Base-by-base conservation (phyloP, 345 rosid species). In the Brassica nigra region DNA sequence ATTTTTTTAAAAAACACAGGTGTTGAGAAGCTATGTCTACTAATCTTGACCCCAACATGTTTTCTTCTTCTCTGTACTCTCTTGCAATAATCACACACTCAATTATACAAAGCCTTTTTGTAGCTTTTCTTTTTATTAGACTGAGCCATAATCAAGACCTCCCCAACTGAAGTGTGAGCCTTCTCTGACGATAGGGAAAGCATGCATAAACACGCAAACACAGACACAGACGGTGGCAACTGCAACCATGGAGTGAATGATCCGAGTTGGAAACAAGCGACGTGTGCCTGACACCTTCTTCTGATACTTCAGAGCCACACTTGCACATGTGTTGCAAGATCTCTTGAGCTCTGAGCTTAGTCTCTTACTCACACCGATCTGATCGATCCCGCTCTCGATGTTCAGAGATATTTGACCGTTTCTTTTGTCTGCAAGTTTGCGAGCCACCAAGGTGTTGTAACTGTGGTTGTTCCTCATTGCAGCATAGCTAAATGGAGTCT, bases 141-240 rank as follows among this genome's bases (percentile, higher is more conserved):
- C 85, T 12, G 95, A 78, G 80, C 98, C 95, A 66, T 71, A 94
- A 68, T 83, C 88, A 78, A 94, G 64, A 66, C 81, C 84, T 75
- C 90, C 90, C 98, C 98, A 94, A 77, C 88, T 89, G 68, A 93
- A 93, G 36, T 90, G 98, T 39, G 89, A 85, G 37, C 81, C 84
- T 37, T 70, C 71, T 54, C 97, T 89, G 20, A 90, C 84, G 8
- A 84, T 74, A 0, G 97, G 97, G 20, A 84, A 81, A 4, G 92
- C 92, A 6, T 95, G 90, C 83, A 89, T 59, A 76, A 90, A 90
- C 39, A 93, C 82, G 78, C 98, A 93, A 20, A 93, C 98, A 31
- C 98, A 93, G 58, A 91, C 97, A 30, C 98, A 93, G 47, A 93
- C 97, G 0, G 97, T 94, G 0, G 95, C 98, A 78, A 91, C 84